These are phyloP conservation scores for Spencermartinsiella europaea DNA, from an alignment of 805 yeast genomes.

Conservation along the genomic window DNA sequence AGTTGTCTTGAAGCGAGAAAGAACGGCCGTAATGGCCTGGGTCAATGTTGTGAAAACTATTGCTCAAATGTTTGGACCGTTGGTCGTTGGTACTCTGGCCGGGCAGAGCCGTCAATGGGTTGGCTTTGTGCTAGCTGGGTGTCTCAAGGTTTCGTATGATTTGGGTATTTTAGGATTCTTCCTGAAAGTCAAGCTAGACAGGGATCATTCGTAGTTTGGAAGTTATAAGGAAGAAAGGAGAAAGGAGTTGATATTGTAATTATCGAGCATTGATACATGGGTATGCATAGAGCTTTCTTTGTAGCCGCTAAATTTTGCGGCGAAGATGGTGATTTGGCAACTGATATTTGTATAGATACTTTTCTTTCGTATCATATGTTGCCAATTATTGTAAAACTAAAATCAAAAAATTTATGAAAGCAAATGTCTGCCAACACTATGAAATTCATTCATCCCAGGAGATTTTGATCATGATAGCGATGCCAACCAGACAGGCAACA, in stretches of 20 bases:
- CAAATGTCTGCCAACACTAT: too few relatives aligned
- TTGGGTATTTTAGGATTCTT: slow-evolving; percentile 26
- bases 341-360: too few relatives aligned
- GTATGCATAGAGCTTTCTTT: too few relatives aligned
- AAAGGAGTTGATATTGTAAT: too few relatives aligned
- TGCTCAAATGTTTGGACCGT: slow-evolving; percentile 75
- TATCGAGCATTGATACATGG: too few relatives aligned
- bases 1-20: slow-evolving; percentile 55
- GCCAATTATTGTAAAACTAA: too few relatives aligned
- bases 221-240: not conserved
- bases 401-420: too few relatives aligned
- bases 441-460: slow-evolving; percentile 44
- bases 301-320: too few relatives aligned
- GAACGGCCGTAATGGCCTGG: slow-evolving; percentile 76
- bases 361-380: too few relatives aligned
- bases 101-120: slow-evolving; percentile 30
- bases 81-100: slow-evolving; percentile 69
- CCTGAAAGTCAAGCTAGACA: slow-evolving; percentile 13
- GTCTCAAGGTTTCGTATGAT: slow-evolving; percentile 32
- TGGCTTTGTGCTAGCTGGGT: slow-evolving; percentile 33
- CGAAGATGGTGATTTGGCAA: too few relatives aligned
- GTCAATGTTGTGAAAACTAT: slow-evolving; percentile 81
- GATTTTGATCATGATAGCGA: slow-evolving; percentile 50
- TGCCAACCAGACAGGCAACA: slow-evolving; percentile 47
- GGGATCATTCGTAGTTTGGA: slow-evolving; percentile 10